phyloP scores from a whole-genome alignment of 768 basidiomycete genomes.

The Boletus subparvulus region DNA sequence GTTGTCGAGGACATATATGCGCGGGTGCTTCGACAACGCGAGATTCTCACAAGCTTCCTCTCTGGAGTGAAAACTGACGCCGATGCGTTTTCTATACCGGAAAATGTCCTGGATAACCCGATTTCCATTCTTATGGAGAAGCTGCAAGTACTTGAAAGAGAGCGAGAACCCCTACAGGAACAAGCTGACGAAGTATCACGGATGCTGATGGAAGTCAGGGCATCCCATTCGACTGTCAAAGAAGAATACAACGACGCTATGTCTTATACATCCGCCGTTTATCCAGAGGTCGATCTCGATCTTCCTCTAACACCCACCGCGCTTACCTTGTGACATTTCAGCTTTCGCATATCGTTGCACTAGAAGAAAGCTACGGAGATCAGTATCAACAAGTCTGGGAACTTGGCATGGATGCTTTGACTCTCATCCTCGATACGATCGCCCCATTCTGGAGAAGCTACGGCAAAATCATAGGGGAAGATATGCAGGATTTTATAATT shows the following conservation, averaged over 20 bases:
- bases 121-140: conserved; percentile 50
- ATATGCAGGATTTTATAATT: conserved; percentile 77
- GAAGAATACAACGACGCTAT: conserved; percentile 62
- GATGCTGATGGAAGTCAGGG: conserved; percentile 52
- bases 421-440: conserved; percentile 71
- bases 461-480: conserved; percentile 78
- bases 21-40: conserved; percentile 61
- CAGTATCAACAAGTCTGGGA: conserved; percentile 83
- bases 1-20: conserved; percentile 75
- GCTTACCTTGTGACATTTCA: conserved; percentile 27
- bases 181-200: conserved; percentile 51
- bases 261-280: conserved; percentile 69
- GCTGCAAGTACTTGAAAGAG: conserved; percentile 49
- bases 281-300: conserved; percentile 61
- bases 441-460: conserved; percentile 82
- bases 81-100: conserved; percentile 16
- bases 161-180: conserved; percentile 43
- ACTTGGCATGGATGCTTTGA: conserved; percentile 73
- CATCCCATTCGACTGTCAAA: conserved; percentile 56
- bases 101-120: conserved; percentile 53
- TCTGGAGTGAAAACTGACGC: conserved; percentile 11
- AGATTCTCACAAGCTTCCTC: conserved; percentile 51
- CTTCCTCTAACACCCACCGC: not conserved
- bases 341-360: conserved; percentile 67
- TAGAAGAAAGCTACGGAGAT: conserved; percentile 79